Base-by-base conservation (phyloP, 345 rosid genomes). In the Firmiana major region DNA sequence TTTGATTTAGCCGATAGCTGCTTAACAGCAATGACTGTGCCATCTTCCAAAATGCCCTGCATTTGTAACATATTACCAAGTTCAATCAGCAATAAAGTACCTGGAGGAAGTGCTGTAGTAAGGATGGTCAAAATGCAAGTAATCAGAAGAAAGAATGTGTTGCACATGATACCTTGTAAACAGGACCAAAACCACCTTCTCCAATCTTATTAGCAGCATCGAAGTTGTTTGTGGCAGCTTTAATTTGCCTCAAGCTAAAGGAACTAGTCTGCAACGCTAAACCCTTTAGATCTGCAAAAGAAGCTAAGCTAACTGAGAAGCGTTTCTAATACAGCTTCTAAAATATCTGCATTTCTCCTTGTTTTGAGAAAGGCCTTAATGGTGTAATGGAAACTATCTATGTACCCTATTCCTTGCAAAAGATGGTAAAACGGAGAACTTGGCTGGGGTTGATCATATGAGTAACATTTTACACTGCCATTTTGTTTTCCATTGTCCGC, bases 11-110 rank as follows among this genome's bases (percentile, higher is more conserved):
- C 49, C 0, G 93, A 87, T 54, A 89, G 86, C 58, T 81, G 81
- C 74, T 89, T 89, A 63, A 88, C 91, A 0, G 91, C 91, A 24
- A 89, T 86, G 22, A 82, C 72, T 9, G 86, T 90, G 53, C 88
- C 93, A 81, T 90, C 89, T 63, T 67, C 49, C 75, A 88, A 59
- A 26, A 19, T 9, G 63, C 89, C 93, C 91, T 90, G 86, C 79
- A 81, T 17, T 63, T n/a, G n/a, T 4, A 67, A 7, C 19, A 58
- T 2, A 38, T 69, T 57, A 40, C 51, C 31, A n/a, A 31, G 71
- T 21, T 66, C 43, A 38, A 36, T 7, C 71, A 66, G 12, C 4
- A 66, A n/a, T 28, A 42, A 42, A 66, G 51, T 21, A 21, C 13
- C 62, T 3, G 31, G 6, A 22, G 28, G 5, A 10, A 57, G 13